Evolutionary conservation across 169 alveolate genomes (phyloP), one percentile per base, ranked within the genome.

Genomic region (Eimeria necatrix): DNA sequence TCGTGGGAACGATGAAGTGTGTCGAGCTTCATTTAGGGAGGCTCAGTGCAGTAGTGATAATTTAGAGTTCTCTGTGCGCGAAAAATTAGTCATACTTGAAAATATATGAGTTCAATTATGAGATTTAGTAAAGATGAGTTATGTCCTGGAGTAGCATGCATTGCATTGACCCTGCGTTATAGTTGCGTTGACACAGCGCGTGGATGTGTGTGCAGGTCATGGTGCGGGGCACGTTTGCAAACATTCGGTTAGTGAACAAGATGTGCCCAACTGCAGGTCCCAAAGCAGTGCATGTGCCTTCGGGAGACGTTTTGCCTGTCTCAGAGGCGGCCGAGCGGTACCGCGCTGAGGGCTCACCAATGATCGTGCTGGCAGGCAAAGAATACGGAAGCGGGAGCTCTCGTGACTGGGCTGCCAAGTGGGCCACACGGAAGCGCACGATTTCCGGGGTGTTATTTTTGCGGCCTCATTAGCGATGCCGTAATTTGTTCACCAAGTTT

Each of bases 321-420:
- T 94, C 73, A 24, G 87, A 98, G 91, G 99, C 99, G 22, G 98
- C 99, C 73, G 98, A 94, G 95, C 51, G 81, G 18, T 98, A 98
- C 95, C 85, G 95, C 51, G 86, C 91, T 49, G 96, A 95, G 49
- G 94, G 96, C 20, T 56, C 73, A 7, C 96, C 95, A 20, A 95
- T 96, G 81, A 95, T 97, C 14, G 96, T 98, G n/a, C 95, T 98
- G 16, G 99, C 99, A 60, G 99, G 99, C 10, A 97, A 98, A 96
- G 99, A 99, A 91, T 99, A 99, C 95, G 99, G 99, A 24, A 96
- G 99, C 89, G 99, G 99, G 12, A 97, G 99, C 92, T 98, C 99
- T 20, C 97, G 99, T 85, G 99, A 99, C 97, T 99, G 99, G 99
- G 99, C 99, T n/a, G 99, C 99, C 24, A 99, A 99, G 95, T 92